Evolutionary conservation across 768 basidiomycete species (phyloP).

Genomic region (Mycena kentingensis): DNA sequence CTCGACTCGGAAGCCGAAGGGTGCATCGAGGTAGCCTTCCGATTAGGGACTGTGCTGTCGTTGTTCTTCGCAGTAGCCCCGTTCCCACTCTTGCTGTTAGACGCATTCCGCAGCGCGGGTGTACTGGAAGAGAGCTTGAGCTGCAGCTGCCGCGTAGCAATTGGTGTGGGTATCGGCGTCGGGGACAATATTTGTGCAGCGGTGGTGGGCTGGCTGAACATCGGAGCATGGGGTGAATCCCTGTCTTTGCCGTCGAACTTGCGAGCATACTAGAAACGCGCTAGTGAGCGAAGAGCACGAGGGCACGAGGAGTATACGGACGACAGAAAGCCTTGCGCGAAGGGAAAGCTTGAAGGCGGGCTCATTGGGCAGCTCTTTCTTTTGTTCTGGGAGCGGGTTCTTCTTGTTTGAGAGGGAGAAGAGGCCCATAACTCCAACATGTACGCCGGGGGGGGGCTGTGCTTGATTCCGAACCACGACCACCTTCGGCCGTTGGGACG

Average conservation of each 20-base stretch:
- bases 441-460: no score
- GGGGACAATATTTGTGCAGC: conserved; percentile 17
- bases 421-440: no score
- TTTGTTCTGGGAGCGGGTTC: no score
- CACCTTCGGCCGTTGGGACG: no score
- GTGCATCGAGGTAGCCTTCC: conserved; percentile 5
- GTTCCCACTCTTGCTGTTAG: conserved; percentile 2
- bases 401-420: no score
- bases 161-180: conserved; percentile 12
- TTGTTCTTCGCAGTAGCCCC: conserved; percentile 12
- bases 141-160: conserved; percentile 18
- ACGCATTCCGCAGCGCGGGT: conserved; percentile 8
- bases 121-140: conserved; percentile 23
- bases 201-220: conserved; percentile 11
- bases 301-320: no score
- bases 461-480: no score
- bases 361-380: no score
- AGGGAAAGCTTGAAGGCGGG: no score
- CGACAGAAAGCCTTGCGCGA: no score
- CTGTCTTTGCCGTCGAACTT: conserved; percentile 13
- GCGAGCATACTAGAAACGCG: conserved; percentile 9
- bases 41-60: conserved; percentile 16
- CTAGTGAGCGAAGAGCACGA: background rate
- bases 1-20: conserved; percentile 24
- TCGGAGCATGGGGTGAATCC: conserved; percentile 5